Conservation (phyloP, 257 asterid genomes). For the Solanum arcanum region DNA sequence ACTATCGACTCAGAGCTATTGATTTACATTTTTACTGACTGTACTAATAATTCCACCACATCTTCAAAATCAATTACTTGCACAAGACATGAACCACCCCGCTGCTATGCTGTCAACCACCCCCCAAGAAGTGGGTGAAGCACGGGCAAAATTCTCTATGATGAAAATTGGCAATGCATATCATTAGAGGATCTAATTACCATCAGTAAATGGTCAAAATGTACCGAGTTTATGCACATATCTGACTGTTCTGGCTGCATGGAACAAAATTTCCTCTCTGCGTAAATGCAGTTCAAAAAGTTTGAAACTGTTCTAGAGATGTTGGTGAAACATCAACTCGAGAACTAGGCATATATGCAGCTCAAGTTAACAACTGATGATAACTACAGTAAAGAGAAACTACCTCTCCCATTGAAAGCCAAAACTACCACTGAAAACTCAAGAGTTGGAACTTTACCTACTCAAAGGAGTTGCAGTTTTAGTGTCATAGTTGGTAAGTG, state of each 20-base stretch:
- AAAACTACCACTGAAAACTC: background rate
- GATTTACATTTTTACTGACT: background rate
- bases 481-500: conserved; percentile 44
- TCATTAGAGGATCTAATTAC: background rate
- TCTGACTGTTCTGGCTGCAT: background rate
- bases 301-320: background rate
- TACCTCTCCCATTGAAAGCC: background rate
- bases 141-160: background rate
- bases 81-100: background rate
- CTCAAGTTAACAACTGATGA: background rate
- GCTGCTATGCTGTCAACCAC: background rate
- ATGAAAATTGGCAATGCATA: background rate
- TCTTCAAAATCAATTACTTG: background rate
- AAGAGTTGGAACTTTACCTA: background rate
- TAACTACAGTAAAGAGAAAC: background rate
- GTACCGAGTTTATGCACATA: background rate
- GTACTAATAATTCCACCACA: background rate
- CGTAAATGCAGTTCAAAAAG: background rate
- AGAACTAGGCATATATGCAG: background rate
- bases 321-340: background rate
- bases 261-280: background rate
- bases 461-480: background rate
- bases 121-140: background rate
- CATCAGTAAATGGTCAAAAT: background rate
- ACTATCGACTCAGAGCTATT: background rate